phyloP scores from a whole-genome alignment of 768 basidiomycete species.

The Naematelia encephala region DNA sequence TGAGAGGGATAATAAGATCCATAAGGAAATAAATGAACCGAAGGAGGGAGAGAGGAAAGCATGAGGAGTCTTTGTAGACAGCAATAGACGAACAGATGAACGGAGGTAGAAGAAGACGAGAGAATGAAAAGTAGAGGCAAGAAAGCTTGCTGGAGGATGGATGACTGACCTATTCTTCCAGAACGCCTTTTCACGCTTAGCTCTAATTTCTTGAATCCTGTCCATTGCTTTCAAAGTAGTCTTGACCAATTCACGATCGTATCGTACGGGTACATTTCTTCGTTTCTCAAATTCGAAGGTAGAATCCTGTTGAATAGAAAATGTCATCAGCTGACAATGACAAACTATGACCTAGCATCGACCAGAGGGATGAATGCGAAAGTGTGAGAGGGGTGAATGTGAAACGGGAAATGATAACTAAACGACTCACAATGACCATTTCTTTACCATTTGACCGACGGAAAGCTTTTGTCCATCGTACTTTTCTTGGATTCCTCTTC shows the following conservation, averaged over 20 bases:
- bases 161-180: slow-evolving; percentile 71
- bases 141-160: too few relatives aligned
- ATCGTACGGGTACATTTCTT: slow-evolving; percentile 92
- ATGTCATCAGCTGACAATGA: too few relatives aligned
- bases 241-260: slow-evolving; percentile 87
- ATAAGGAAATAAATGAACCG: too few relatives aligned
- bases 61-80: neutral
- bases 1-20: too few relatives aligned
- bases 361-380: neutral
- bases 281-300: slow-evolving; percentile 99
- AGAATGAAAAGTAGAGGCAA: neutral
- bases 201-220: slow-evolving; percentile 85
- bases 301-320: slow-evolving; percentile 76
- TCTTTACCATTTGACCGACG: slow-evolving; percentile 98
- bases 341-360: too few relatives aligned
- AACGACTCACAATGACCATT: slow-evolving; percentile 83
- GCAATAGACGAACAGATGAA: neutral
- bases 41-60: neutral
- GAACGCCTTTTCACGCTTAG: slow-evolving; percentile 85
- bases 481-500: slow-evolving; percentile 99
- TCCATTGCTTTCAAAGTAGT: slow-evolving; percentile 97
- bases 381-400: neutral
- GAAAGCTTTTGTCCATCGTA: slow-evolving; percentile 99
- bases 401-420: neutral
- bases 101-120: too few relatives aligned